These are phyloP conservation scores for Dissophora globulifera DNA, from an alignment of 192 early-diverging fungal genomes.

Conservation along the genomic window DNA sequence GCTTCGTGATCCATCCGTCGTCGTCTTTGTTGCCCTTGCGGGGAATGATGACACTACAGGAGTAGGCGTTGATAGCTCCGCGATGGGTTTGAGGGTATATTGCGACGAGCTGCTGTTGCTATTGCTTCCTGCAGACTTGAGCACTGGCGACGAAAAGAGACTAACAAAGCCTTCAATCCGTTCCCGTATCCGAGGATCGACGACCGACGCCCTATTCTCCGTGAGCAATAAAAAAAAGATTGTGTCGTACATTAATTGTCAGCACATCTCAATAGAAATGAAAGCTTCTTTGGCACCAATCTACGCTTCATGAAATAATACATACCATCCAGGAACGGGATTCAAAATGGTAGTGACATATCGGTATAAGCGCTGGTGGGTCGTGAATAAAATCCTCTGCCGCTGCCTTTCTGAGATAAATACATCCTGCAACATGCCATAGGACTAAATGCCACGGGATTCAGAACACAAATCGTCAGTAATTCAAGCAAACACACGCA, in stretches of 20 bases:
- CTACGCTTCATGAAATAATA: background rate
- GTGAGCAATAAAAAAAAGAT: too few relatives aligned
- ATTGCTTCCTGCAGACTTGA: too few relatives aligned
- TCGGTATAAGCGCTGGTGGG: conserved; percentile 51
- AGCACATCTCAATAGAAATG: too few relatives aligned
- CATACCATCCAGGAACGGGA: conserved; percentile 53
- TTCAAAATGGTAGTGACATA: conserved; percentile 49
- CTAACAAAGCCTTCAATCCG: conserved; percentile 20
- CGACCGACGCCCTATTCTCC: too few relatives aligned
- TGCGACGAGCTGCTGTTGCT: background rate
- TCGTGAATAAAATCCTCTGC: conserved; percentile 42
- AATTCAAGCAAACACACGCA: too few relatives aligned
- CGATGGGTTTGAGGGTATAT: conserved; percentile 36
- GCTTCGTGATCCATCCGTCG: too few relatives aligned
- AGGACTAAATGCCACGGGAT: conserved; percentile 34
- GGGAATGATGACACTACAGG: conserved; percentile 1
- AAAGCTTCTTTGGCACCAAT: background rate
- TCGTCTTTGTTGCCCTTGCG: background rate
- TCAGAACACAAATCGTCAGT: too few relatives aligned
- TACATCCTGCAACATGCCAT: conserved; percentile 53
- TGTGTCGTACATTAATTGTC: too few relatives aligned
- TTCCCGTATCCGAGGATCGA: conserved; percentile 33
- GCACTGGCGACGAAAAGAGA: conserved; percentile 6
- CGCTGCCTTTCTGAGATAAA: conserved; percentile 52
- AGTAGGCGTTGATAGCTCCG: conserved; percentile 23